Evolutionary conservation across 106 monocot genomes (phyloP).

Genomic region (Dendrobium huoshanense): DNA sequence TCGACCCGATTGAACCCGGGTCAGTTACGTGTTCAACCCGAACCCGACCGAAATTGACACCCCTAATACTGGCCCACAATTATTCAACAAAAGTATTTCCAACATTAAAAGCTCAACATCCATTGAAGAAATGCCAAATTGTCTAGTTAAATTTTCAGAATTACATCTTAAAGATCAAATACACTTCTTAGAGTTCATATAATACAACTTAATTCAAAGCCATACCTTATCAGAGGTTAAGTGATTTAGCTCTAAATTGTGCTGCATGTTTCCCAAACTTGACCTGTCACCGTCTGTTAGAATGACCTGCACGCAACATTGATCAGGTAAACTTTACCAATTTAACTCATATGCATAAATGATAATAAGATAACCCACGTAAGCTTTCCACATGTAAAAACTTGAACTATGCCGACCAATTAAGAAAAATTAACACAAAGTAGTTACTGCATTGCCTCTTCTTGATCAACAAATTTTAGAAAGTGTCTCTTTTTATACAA

Average conservation of each 20-base stretch:
- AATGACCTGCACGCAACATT: conserved; percentile 45
- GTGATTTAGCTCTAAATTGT: conserved; percentile 63
- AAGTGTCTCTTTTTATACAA: neutral
- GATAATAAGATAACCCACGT: neutral
- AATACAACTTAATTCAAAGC: neutral
- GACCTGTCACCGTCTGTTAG: conserved; percentile 82
- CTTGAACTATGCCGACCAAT: neutral
- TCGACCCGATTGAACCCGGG: too few species aligned
- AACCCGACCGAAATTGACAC: too few species aligned
- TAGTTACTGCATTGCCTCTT: neutral
- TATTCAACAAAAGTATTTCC: neutral
- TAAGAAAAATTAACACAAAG: neutral
- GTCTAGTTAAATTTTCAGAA: neutral
- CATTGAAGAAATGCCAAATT: neutral
- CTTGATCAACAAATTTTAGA: neutral
- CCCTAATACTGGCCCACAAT: too few species aligned
- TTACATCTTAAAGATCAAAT: neutral
- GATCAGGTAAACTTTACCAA: neutral
- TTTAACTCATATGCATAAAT: neutral
- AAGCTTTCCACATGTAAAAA: neutral
- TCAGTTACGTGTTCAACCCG: too few species aligned
- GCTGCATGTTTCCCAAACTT: conserved; percentile 67
- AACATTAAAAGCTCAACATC: neutral
- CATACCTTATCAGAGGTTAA: conserved; percentile 5
- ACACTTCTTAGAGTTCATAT: neutral